A percentile compares a stretch with the other conserved stretches of the same genome.
Conservation (phyloP, 2,329 filamentous ascomycete species). For the Botrytis porri region DNA sequence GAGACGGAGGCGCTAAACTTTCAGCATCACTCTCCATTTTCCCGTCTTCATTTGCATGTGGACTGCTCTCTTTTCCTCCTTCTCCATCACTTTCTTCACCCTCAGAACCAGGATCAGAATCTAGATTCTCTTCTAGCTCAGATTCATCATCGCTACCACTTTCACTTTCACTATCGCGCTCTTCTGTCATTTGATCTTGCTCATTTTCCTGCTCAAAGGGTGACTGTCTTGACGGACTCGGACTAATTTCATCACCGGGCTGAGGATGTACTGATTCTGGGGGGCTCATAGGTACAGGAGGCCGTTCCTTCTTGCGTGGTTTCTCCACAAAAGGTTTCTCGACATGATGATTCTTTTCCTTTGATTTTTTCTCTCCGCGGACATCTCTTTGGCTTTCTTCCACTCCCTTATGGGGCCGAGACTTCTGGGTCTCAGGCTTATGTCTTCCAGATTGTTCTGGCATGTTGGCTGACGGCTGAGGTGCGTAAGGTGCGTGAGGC, state of each 20-base stretch:
- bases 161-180: background rate
- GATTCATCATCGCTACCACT: background rate
- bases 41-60: background rate
- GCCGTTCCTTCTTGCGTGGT: background rate
- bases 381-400: background rate
- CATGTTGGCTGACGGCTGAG: background rate
- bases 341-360: background rate
- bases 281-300: background rate
- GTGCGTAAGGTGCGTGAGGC: background rate
- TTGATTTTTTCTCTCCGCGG: background rate
- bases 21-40: background rate
- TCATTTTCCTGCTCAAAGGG: background rate
- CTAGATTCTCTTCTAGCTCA: background rate
- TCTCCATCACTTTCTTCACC: background rate
- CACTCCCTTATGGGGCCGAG: background rate
- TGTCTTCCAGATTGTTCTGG: background rate
- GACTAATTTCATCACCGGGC: background rate
- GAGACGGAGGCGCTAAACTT: background rate
- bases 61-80: background rate
- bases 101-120: background rate
- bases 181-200: background rate
- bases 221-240: background rate
- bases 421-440: background rate
- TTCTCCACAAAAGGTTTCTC: background rate
- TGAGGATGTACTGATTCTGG: background rate